Base-by-base conservation (phyloP, 805 yeast genomes). In the Kazachstania martiniae region DNA sequence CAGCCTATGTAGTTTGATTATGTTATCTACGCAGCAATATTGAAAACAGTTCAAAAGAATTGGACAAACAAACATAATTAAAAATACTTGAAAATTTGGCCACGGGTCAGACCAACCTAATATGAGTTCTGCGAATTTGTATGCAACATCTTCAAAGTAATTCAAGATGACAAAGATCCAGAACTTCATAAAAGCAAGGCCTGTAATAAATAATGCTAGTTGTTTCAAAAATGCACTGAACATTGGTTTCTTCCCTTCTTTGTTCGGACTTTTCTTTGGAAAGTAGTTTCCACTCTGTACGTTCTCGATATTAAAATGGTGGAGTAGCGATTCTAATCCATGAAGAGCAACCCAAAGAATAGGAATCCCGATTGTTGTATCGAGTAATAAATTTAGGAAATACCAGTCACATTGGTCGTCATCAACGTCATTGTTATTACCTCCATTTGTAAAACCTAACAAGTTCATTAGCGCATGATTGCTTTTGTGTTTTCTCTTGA, bases 381-480 rank as follows among this genome's bases (percentile, higher is more conserved):
- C 98, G 51, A 89, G 71, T 18, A 89, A 66, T 24, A 89, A 70
- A 47, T 83, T 89, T 34, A 91, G 62, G 50, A 89, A 89, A 61
- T 91, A 89, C 91, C 95, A 91, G 44, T 84, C 89, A 57, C 97
- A 91, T 6, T 95, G 94, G 39, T 77, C 77, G 30, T 68, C 72
- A 23, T 62, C 68, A 4, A 52, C 60, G n/a, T 51, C 61, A 23
- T 56, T 56, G 18, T 38, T 17, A 13, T 21, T 21, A 5, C 18
- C 15, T 3, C 18, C n/a, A 17, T 14, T 4, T 21, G 12, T 21
- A 13, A 23, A 8, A n/a, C n/a, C n/a, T 5, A 19, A 13, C 22
- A 37, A 5, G 3, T 19, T 12, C 12, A 43, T 12, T 8, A 36
- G 19, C 2, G 26, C 33, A n/a, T n/a, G n/a, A n/a, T n/a, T n/a